Base-by-base conservation (phyloP, 768 basidiomycete species). In the Tricholoma matsutake region DNA sequence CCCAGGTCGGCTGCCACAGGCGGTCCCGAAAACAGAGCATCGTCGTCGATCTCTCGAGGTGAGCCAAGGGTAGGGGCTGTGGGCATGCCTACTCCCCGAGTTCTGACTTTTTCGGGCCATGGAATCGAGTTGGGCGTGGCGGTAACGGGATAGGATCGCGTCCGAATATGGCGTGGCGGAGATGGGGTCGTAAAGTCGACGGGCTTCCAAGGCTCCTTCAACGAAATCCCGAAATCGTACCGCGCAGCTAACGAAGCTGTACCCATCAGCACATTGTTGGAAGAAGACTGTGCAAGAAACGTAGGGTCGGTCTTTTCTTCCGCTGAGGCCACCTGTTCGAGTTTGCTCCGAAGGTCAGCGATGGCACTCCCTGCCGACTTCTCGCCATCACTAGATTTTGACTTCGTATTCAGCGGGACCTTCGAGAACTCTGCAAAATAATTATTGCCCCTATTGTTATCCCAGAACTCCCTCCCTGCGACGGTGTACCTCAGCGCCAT, bases 381-480 rank as follows among this genome's bases (percentile, higher is more conserved):
- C 57, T 76, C 76, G 28, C 74, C 74, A 20, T 72, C 64, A 47
- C 65, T 72, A 39, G 68, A 56, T 43, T 67, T 63, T 28, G 61
- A 65, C 57, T 68, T 67, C 31, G 66, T 65, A 35, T 49, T 52
- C 14, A 63, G 63, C 41, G 70, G 65, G 32, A 69, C 61, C 63
- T 76, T 75, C 58, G 73, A 74, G 69, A 98, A 96, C 59, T 79
- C 83, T 58, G 91, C 83, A 52, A 84, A 77, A 72, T 96, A 98
- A 70, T 98, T 92, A 57, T 79, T 71, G 1, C 89, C 88, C 25
- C 67, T 71, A 69, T 97, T 96, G 76, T 92, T 96, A 73, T 98
- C 96, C 96, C 96, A 98, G 60, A 89, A 83, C 72, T 98, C 95
- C 64, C 78, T 75, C 0, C 90, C 91, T 4, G 76, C 85, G 25